Evolutionary conservation across 2,329 filamentous ascomycete genomes (phyloP).

Genomic region (Xylaria sp.): DNA sequence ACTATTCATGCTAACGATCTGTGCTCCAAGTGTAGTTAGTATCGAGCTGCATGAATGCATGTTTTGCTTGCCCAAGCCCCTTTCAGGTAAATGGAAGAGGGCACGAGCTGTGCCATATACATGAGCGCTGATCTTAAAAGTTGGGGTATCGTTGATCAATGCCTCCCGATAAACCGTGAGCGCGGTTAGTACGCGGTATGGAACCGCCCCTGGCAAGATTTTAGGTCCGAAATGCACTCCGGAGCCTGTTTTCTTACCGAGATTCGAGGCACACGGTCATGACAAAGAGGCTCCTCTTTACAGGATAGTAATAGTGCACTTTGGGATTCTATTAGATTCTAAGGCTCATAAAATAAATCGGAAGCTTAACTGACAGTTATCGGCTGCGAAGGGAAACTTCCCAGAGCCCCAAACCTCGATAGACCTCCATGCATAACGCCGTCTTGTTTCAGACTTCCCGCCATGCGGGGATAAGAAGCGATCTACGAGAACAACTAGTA

Average conservation of each 20-base stretch:
- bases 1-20: too few species aligned
- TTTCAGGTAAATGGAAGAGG: neutral
- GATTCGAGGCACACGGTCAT: too few species aligned
- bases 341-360: too few species aligned
- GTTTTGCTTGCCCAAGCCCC: constrained; percentile 6
- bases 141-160: constrained; percentile 5
- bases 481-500: neutral
- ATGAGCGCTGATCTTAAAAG: constrained; percentile 3
- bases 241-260: neutral
- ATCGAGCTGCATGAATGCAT: constrained; percentile 10
- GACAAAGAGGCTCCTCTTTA: too few species aligned
- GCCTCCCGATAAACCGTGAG: neutral
- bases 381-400: constrained; percentile 17
- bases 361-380: too few species aligned
- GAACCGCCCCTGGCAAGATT: neutral
- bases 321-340: neutral
- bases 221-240: neutral
- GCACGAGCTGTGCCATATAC: neutral
- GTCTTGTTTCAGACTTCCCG: neutral
- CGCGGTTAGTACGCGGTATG: neutral
- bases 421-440: too few species aligned
- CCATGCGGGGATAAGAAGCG: neutral
- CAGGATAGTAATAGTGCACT: neutral
- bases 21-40: neutral
- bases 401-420: too few species aligned